Base-by-base conservation (phyloP, 2,329 filamentous ascomycete species). In the Grosmannia serpens region DNA sequence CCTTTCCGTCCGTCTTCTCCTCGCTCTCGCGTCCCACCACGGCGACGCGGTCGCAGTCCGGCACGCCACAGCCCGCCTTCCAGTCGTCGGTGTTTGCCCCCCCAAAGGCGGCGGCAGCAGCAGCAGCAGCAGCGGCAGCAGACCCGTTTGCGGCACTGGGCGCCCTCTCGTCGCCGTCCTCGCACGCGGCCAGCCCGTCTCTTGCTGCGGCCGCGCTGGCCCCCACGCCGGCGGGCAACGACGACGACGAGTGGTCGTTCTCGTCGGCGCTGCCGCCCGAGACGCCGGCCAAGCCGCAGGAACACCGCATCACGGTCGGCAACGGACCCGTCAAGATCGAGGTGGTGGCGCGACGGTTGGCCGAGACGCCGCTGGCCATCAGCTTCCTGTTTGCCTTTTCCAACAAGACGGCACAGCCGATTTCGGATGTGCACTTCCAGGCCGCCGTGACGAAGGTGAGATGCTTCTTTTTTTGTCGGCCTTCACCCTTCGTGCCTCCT, bases 171-270 rank as follows among this genome's bases (percentile, higher is more conserved):
- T 71, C 74, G 57, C 47, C 47, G 26, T 15, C 46, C 13, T 65
- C 73, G 6, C 55, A 68, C 10, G 69, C 70, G 0, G 68, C 74
- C 4, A 67, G 69, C 35, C 69, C 70, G 1, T 62, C 61, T 2
- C 46, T 67, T 1, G 60, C 65, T 17, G 60, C 66, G 11, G 55
- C 65, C 9, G 22, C 57, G 8, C 63, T 68, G 10, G 62, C 67
- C 2, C 57, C 69, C 0, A 57, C 73, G 0, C 61, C 68, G 4
- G 63, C 66, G 10, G 67, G 74, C 9, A 76, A 75, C 55, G 83
- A 88, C 52, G 92, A 96, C 55, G 92, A 97, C 63, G 92, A 97
- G 67, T 97, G 92, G 91, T 88, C 84, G 27, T 97, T 97, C 70
- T 84, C 89, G 3, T 97, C 92, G 0, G 86, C 92, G 0, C 77